Evolutionary conservation across 2,329 filamentous ascomycete species (phyloP), one percentile per base, ranked within the genome.

Genomic region (Penicillium verrucosum): DNA sequence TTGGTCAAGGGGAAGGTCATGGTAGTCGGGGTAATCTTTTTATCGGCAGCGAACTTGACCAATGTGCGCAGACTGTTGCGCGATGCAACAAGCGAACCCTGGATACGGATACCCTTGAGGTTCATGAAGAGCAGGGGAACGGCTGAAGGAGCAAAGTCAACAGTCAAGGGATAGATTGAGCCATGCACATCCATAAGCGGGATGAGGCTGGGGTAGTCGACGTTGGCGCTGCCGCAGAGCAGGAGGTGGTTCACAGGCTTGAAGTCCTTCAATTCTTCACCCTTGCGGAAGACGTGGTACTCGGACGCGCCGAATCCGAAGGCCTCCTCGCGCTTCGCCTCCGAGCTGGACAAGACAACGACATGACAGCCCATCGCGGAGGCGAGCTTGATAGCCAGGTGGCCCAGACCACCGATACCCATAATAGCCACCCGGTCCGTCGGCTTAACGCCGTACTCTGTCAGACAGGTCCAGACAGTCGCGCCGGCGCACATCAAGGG

Each of bases 331-430:
- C 65, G 62, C 58, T 72, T 71, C 18, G 61, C 53, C 29, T 65
- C 63, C 7, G 66, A 63, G 38, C 67, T 64, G 2, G 68, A 70
- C 7, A 71, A 51, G 1, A 68, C 70, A 16, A 73, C 70, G 14
- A 73, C 72, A 37, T 89, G 84, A 32, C 85, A 86, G n/a, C 86
- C 86, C 1, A 92, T 78, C 1, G 88, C 88, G 60, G 82, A 83
- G 0, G 88, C 85, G 68, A 82, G 89, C 62, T 89, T 80, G 25
- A 92, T 73, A 0, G 83, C 89, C 59, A 90, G 85, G 65, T 92
- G 88, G 0, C 88, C 88, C 0, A 91, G 76, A 0, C 88, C 88
- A 21, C 89, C 89, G 8, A 91, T 76, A 3, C 89, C 88, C 16
- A 89, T 78, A 45, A 92, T 82, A 0, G 82, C 89, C 1, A 92